Evolutionary conservation across 495 filamentous ascomycete species (phyloP).

Genomic region (Penicillium fimorum): DNA sequence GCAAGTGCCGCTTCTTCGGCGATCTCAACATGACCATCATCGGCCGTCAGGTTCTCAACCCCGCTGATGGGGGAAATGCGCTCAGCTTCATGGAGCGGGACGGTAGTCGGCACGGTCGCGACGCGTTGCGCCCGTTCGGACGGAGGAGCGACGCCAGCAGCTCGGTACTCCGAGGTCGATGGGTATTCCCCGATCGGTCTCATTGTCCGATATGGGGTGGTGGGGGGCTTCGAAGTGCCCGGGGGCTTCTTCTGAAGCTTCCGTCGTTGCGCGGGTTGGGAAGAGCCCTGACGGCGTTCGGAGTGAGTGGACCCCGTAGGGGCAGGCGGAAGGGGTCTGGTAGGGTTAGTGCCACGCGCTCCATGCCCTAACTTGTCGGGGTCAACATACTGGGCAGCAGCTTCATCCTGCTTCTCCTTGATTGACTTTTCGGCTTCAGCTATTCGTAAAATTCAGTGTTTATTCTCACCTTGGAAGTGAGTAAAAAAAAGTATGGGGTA

Average conservation of each 20-base stretch:
- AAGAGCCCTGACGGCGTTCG: slow-evolving; percentile 14
- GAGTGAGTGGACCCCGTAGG: slow-evolving; percentile 23
- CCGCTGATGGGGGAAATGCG: slow-evolving; percentile 4
- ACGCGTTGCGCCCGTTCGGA: slow-evolving; percentile 19
- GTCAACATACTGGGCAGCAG: slow-evolving; percentile 3
- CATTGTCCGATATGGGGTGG: slow-evolving; percentile 17
- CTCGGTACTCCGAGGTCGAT: slow-evolving; percentile 24
- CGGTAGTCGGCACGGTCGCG: slow-evolving; percentile 5
- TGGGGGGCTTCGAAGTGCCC: slow-evolving; percentile 10
- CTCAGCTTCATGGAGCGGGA: slow-evolving; percentile 10
- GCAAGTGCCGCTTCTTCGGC: neutral
- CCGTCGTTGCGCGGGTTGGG: slow-evolving; percentile 18
- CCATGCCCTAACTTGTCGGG: slow-evolving; percentile 21
- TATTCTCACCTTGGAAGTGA: neutral
- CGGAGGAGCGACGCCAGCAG: slow-evolving; percentile 21
- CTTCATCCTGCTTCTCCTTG: neutral
- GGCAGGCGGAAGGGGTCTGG: slow-evolving; percentile 26
- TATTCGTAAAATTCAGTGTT: neutral
- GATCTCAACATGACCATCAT: slow-evolving; percentile 11
- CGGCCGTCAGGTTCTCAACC: neutral
- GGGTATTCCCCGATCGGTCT: slow-evolving; percentile 30
- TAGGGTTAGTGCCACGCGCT: slow-evolving; percentile 27
- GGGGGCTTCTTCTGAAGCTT: slow-evolving; percentile 20
- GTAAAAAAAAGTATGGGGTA: neutral
- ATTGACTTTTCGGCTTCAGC: neutral